Evolutionary conservation across 2,329 filamentous ascomycete species (phyloP).

Genomic region (Calonectria naviculata): DNA sequence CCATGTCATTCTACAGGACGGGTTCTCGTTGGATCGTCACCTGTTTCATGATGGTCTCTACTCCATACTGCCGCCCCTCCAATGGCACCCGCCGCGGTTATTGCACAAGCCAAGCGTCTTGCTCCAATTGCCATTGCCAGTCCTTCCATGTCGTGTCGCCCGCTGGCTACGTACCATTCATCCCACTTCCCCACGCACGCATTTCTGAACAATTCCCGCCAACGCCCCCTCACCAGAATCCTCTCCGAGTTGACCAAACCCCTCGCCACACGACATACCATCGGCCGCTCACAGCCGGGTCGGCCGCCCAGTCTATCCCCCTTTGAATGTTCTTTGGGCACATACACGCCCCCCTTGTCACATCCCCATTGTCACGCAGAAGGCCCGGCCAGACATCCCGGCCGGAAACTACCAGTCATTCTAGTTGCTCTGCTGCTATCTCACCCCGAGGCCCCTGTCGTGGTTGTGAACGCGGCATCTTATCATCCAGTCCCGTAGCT

Average conservation of each 20-base stretch:
- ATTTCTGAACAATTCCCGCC: neutral
- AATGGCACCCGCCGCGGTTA: neutral
- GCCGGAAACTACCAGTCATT: neutral
- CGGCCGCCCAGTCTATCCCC: neutral
- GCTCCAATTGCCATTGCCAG: slow-evolving; percentile 1
- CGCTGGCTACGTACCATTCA: neutral
- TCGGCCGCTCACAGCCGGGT: slow-evolving; percentile 7
- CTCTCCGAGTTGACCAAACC: neutral
- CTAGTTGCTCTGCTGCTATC: neutral
- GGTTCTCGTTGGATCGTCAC: neutral
- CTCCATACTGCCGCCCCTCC: neutral
- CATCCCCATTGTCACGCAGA: neutral
- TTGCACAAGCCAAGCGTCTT: neutral
- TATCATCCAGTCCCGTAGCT: slow-evolving; percentile 4
- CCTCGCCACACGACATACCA: slow-evolving; percentile 8
- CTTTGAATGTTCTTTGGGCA: neutral
- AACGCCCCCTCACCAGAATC: neutral
- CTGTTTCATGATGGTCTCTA: slow-evolving; percentile 9
- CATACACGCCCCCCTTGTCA: neutral
- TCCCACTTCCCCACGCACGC: neutral
- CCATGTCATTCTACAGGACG: neutral
- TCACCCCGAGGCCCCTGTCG: neutral
- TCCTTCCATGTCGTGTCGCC: neutral
- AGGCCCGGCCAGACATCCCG: neutral
- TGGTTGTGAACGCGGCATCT: neutral